Evolutionary conservation across 306 rosid genomes (phyloP).

Genomic region (Quercus rubra): DNA sequence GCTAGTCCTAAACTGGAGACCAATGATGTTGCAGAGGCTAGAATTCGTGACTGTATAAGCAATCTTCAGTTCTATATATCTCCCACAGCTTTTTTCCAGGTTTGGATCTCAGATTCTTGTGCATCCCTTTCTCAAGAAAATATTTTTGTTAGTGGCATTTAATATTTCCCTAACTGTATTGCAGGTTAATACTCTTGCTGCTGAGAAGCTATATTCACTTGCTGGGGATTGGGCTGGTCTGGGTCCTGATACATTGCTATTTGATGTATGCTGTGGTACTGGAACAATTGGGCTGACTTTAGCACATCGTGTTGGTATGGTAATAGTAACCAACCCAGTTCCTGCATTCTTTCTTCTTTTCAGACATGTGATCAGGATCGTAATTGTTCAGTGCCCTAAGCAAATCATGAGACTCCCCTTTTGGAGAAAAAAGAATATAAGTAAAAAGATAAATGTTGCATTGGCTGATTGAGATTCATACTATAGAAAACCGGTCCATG

Average conservation of each 20-base stretch:
- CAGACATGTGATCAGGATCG: neutral
- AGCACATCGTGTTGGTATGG: conserved; percentile 96
- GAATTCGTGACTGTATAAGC: conserved; percentile 82
- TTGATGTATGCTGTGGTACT: conserved; percentile 95
- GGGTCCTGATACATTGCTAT: conserved; percentile 85
- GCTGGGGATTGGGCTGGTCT: conserved; percentile 98
- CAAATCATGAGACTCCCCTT: neutral
- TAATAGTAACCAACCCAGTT: conserved; percentile 49
- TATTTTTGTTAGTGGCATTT: neutral
- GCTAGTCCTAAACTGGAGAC: conserved; percentile 34
- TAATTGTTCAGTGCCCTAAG: neutral
- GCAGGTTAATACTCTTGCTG: conserved; percentile 94
- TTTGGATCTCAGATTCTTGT: conserved; percentile 22
- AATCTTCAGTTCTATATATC: conserved; percentile 81
- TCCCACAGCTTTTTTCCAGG: conserved; percentile 98
- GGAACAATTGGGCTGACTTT: conserved; percentile 98
- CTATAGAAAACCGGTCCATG: neutral
- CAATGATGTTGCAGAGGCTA: conserved; percentile 40
- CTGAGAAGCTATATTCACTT: conserved; percentile 91
- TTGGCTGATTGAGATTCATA: conserved; percentile 3
- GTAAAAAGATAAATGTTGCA: conserved; percentile 3
- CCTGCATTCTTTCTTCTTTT: neutral
- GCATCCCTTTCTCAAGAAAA: conserved; percentile 2
- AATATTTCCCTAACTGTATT: conserved; percentile 22
- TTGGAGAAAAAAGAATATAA: conserved; percentile 12